Evolutionary conservation across 2,329 filamentous ascomycete genomes (phyloP), one percentile per base, ranked within the genome.

Genomic region (Cladosporium colombiae): DNA sequence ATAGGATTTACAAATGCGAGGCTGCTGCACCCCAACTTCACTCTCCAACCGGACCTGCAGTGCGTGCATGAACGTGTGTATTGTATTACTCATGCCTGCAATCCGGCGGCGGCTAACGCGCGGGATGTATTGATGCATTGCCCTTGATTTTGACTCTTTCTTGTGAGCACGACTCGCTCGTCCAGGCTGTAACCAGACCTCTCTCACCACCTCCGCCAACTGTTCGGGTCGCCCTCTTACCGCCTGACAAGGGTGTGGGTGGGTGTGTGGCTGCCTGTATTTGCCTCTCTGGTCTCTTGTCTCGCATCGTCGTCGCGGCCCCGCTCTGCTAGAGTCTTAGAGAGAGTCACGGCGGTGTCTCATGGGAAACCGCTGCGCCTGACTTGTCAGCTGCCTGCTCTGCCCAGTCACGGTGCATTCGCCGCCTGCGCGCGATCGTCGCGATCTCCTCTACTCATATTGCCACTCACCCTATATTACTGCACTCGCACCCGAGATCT

Each of bases 401-500:
- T 5, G 10, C 33, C n/a, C 60, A 62, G 49, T 62, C 60, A 62
- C 49, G 46, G 49, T 50, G 49, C 23, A 23, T 31, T 29, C 27
- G 16, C 23, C 46, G 57, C 25, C 56, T 59, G 37, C 37, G 55
- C 14, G 56, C 59, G 50, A 50, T 62, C 60, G 53, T 50, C 46
- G 60, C 37, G 46, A 46, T 46, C 60, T 23, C 21, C 29, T 50
- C 21, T 50, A 50, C 33, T 23, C 60, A 46, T 62, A 62, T 62
- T 62, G 44, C 49, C 49, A 21, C 60, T 33, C 33, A 18, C 21
- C 33, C 60, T 62, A 62, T 62, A 62, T 53, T 27, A 62, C 59
- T 62, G 49, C 60, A 62, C 60, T 40, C 49, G 21, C 60, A 40
- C 60, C 60, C 60, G 60, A 62, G 59, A 62, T 62, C 49, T 35